Evolutionary conservation across 495 filamentous ascomycete species (phyloP), one percentile per base, ranked within the genome.

Genomic region (Hyaloscypha hepaticicola): DNA sequence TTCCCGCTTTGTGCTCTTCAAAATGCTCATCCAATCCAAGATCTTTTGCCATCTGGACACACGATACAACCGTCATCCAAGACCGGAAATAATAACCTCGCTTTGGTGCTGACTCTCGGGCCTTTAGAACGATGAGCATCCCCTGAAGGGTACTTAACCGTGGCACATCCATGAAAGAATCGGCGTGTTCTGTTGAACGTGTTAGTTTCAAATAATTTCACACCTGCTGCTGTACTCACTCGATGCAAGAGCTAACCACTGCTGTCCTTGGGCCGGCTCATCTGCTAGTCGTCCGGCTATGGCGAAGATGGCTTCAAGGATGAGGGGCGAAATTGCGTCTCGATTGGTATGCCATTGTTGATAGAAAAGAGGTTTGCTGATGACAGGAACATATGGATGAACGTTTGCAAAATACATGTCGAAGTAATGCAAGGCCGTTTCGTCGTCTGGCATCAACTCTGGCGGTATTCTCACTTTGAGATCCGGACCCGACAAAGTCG

Each of bases 81-180:
- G 95, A 99, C 26, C 95, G 86, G 73, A 93, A 98, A 75, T 95
- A 99, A 74, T 99, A 99, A 1, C 95, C 95, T 70, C 92, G 87
- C 73, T 95, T 95, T 2, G 96, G 96, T 12, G 89, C 85, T 31
- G 91, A 88, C 74, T 99, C 95, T 66, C 93, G 82, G 2, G 95
- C 96, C 77, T 99, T 99, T 21, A 97, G 74, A 45, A 98, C 78
- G 33, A 99, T 85, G 57, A 97, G 79, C 61, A 97, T 77, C 1
- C 92, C 96, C 76, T 99, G 95, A 16, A 99, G 88, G 5, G 95
- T 99, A 73, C 94, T 98, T 64, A 99, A 69, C 8, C 95, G 85
- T 8, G 95, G 93, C 24, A 95, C 88, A 73, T 99, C 95, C 86
- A 96, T 93, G 71, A 98, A 99, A 64, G 90, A 95, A 75, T 97